Conservation (phyloP, 495 filamentous ascomycete genomes). For the Xylaria venustula region DNA sequence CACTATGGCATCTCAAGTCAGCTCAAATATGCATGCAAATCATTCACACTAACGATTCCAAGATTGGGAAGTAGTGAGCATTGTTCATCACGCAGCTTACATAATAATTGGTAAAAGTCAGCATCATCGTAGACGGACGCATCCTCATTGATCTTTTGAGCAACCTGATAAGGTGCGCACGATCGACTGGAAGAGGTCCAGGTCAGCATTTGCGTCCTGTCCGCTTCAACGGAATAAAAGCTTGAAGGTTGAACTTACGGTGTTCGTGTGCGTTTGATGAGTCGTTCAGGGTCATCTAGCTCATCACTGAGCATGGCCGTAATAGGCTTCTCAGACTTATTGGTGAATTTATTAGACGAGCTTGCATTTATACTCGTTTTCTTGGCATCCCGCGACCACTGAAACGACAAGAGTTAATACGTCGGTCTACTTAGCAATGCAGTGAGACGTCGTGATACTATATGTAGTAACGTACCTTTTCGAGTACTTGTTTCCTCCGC, state of each 20-base stretch:
- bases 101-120: slow-evolving; percentile 74
- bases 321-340: slow-evolving; percentile 52
- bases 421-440: no score
- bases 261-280: slow-evolving; percentile 62
- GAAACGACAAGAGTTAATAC: slow-evolving; percentile 19
- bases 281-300: slow-evolving; percentile 63
- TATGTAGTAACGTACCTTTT: slow-evolving; percentile 24
- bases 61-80: background rate
- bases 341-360: slow-evolving; percentile 26
- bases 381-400: slow-evolving; percentile 64
- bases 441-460: background rate
- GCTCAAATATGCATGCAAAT: slow-evolving; percentile 14
- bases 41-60: no score
- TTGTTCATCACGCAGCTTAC: background rate
- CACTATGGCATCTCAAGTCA: slow-evolving; percentile 52
- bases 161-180: slow-evolving; percentile 67
- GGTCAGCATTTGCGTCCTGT: background rate
- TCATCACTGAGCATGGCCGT: slow-evolving; percentile 73
- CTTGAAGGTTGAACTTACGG: slow-evolving; percentile 31
- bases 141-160: slow-evolving; percentile 51
- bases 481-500: slow-evolving; percentile 55
- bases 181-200: slow-evolving; percentile 40
- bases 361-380: slow-evolving; percentile 34
- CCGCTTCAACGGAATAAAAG: no score
- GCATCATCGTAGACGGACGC: slow-evolving; percentile 80